Evolutionary conservation across 192 early-diverging fungal genomes (phyloP).

Genomic region (Cladochytrium replicatum): DNA sequence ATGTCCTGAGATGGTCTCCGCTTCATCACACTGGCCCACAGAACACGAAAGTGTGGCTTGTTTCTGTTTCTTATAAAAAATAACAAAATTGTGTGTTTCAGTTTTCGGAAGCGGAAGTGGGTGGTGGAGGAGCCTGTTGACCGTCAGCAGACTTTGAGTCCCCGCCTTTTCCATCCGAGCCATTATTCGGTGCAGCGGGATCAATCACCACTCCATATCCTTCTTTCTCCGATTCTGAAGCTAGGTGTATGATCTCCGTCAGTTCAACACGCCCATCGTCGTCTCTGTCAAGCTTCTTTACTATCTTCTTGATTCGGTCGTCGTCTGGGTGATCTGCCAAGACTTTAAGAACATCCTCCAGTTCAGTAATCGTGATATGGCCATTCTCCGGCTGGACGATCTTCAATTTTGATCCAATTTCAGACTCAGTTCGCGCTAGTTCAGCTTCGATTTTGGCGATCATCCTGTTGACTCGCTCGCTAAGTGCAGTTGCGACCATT

Average conservation of each 20-base stretch:
- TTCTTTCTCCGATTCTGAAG: conserved; percentile 37
- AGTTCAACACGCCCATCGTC: conserved; percentile 57
- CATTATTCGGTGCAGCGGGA: too few relatives aligned
- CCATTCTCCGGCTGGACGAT: conserved; percentile 55
- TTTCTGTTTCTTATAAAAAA: too few relatives aligned
- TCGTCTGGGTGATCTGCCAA: conserved; percentile 59
- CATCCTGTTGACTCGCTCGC: conserved; percentile 70
- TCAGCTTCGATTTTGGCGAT: conserved; percentile 63
- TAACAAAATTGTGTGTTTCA: too few relatives aligned
- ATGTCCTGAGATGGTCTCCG: too few relatives aligned
- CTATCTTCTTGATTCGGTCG: conserved; percentile 61
- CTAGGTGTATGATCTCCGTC: conserved; percentile 49
- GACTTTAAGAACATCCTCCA: conserved; percentile 56
- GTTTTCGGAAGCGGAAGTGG: too few relatives aligned
- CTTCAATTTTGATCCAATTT: conserved; percentile 55
- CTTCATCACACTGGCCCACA: too few relatives aligned
- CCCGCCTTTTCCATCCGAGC: too few relatives aligned
- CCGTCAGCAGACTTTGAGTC: too few relatives aligned
- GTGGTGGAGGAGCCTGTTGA: too few relatives aligned
- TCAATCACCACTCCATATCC: conserved; percentile 48
- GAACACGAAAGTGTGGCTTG: too few relatives aligned
- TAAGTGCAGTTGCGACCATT: conserved; percentile 48
- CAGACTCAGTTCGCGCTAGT: conserved; percentile 50
- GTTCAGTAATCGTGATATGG: conserved; percentile 52
- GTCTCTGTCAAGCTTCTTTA: conserved; percentile 61